phyloP scores from a whole-genome alignment of 371 early-diverging fungal genomes.

The Syncephalastrum monosporum region DNA sequence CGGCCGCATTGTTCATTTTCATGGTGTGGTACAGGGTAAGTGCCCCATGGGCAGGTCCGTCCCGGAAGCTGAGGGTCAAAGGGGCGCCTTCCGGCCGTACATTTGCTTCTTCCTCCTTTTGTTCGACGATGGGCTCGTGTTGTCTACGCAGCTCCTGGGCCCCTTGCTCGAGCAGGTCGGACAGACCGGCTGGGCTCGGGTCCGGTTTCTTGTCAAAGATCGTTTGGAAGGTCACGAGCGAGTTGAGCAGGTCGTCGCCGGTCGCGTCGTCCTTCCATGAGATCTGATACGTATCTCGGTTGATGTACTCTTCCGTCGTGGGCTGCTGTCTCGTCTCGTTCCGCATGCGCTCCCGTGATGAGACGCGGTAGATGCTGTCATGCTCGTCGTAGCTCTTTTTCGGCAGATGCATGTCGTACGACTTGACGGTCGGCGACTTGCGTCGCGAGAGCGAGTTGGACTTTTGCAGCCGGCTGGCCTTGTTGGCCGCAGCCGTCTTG shows the following conservation, averaged over 20 bases:
- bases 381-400: constrained; percentile 30
- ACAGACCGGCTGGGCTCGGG: constrained; percentile 29
- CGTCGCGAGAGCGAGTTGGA: constrained; percentile 19
- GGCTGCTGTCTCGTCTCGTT: neutral
- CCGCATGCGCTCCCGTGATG: neutral
- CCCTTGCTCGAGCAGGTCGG: constrained; percentile 38
- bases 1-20: constrained; percentile 33
- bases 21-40: constrained; percentile 51
- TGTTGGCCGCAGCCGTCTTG: constrained; percentile 8
- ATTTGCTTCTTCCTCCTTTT: constrained; percentile 11
- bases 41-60: constrained; percentile 36
- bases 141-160: constrained; percentile 28
- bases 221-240: constrained; percentile 36
- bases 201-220: constrained; percentile 39
- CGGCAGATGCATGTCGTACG: constrained; percentile 41
- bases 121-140: constrained; percentile 8
- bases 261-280: constrained; percentile 48
- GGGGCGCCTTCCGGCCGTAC: constrained; percentile 23
- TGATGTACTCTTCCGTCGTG: constrained; percentile 2
- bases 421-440: constrained; percentile 37
- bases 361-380: constrained; percentile 41
- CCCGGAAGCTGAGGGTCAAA: constrained; percentile 36
- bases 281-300: constrained; percentile 31
- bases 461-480: neutral
- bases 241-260: constrained; percentile 38